A percentile compares a stretch with the other conserved stretches of the same genome.
Evolutionary conservation across 2,329 filamentous ascomycete species (phyloP).

Genomic region (Harringtonia lauricola): DNA sequence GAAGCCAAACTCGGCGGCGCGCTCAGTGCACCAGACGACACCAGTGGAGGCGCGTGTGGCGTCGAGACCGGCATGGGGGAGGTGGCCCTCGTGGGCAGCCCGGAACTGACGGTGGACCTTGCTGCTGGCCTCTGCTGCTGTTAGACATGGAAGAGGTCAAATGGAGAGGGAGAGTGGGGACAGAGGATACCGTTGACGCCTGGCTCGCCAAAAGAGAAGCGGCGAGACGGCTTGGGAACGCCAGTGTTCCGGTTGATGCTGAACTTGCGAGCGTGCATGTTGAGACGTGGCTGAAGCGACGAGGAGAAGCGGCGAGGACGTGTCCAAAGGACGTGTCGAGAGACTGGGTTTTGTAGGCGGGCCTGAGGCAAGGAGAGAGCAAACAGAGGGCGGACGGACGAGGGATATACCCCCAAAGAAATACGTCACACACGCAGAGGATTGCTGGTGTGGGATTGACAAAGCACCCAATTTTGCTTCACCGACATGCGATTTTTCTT

Average conservation of each 20-base stretch:
- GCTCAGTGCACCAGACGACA: constrained; percentile 87
- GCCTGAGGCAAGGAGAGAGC: too few species aligned
- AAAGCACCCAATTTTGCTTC: too few species aligned
- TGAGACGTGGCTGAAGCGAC: not conserved
- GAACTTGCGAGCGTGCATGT: constrained; percentile 48
- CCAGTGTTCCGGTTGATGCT: constrained; percentile 57
- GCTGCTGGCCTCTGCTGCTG: constrained; percentile 58
- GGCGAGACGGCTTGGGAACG: constrained; percentile 42
- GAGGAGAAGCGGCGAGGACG: not conserved
- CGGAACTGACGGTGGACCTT: constrained; percentile 85
- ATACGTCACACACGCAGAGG: too few species aligned
- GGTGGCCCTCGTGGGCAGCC: constrained; percentile 79
- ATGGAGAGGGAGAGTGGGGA: not conserved
- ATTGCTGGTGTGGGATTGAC: too few species aligned
- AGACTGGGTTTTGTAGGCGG: too few species aligned
- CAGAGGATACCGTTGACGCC: constrained; percentile 38
- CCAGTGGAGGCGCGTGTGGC: constrained; percentile 80
- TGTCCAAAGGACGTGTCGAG: not conserved
- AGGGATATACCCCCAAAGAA: too few species aligned
- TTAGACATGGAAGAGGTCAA: not conserved
- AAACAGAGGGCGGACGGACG: too few species aligned
- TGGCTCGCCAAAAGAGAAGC: constrained; percentile 50
- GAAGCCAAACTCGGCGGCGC: constrained; percentile 82
- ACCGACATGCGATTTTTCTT: too few species aligned
- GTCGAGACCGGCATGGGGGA: constrained; percentile 83